Evolutionary conservation across 2,329 filamentous ascomycete species (phyloP), one percentile per base, ranked within the genome.

Genomic region (Penicillium oxalicum): DNA sequence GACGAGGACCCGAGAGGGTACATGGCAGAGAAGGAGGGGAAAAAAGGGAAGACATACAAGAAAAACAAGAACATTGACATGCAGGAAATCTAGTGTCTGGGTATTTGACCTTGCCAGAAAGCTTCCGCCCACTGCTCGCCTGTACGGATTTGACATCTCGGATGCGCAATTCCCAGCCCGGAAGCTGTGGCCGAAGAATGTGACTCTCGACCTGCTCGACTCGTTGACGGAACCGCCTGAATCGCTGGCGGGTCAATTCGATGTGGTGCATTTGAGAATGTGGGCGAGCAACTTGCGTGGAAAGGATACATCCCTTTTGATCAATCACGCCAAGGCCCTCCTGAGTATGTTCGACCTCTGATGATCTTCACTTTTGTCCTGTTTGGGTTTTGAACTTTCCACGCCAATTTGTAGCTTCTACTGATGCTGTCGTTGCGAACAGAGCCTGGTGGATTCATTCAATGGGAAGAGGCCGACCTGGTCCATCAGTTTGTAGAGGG

Each of bases 401-500:
- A 8, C 4, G 6, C 18, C 3, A 13, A 18, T 37, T 37, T 18
- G 12, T 37, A 8, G 24, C 13, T 37, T 5, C 35, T 37, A 47
- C 25, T 5, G 18, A 26, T 27, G 4, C 8, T 2, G 4, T 37
- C 25, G 6, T 18, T 18, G 18, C 2, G 18, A 18, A 18, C 18
- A 61, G 57, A 59, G 24, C 57, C 55, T 8, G 55, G 58, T 6
- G 57, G 57, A 1, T 57, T 53, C 34, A 29, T 61, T 7, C 58
- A 61, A 44, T 60, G 57, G 58, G 52, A 56, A 6, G 57, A 61
- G 9, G 47, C 47, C 12, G 55, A 60, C 7, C 29, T 51, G 26
- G 42, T 41, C 12, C 43, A 51, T 25, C 49, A 49, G 18, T n/a
- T 13, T 9, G 41, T 49, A 5, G 13, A 48, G 27, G 51, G 51